phyloP scores from a whole-genome alignment of 768 basidiomycete genomes.

The Lentinula detonsa region DNA sequence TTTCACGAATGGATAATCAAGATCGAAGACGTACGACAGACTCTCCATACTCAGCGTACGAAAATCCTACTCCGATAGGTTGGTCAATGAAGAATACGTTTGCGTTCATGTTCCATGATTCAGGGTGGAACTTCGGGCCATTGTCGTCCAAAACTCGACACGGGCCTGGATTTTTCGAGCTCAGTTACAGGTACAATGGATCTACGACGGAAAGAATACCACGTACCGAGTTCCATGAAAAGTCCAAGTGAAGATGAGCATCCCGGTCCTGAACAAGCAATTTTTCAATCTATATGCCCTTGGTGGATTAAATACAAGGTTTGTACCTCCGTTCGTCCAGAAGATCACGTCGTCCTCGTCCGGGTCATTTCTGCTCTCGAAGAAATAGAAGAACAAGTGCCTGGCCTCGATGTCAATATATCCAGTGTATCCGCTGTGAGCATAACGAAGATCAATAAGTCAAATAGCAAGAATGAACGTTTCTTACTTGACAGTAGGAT shows the following conservation, averaged over 20 bases:
- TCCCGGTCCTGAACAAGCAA: conserved; percentile 3
- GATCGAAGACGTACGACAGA: conserved; percentile 22
- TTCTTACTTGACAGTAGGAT: conserved; percentile 53
- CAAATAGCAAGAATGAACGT: not conserved
- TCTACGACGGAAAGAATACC: conserved; percentile 30
- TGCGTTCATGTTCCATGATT: conserved; percentile 45
- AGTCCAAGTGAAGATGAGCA: conserved; percentile 31
- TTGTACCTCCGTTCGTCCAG: not conserved
- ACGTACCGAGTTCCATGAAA: conserved; percentile 44
- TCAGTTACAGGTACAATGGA: conserved; percentile 19
- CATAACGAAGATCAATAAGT: not conserved
- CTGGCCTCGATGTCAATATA: conserved; percentile 62
- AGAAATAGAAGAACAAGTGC: conserved; percentile 74
- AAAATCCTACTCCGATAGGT: conserved; percentile 34
- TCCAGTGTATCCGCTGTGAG: conserved; percentile 49
- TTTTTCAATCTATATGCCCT: not conserved
- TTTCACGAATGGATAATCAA: not conserved
- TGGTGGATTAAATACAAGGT: not conserved
- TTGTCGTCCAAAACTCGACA: conserved; percentile 42
- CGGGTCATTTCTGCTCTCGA: conserved; percentile 61
- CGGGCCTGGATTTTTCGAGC: conserved; percentile 37
- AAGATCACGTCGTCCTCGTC: conserved; percentile 54
- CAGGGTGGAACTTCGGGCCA: conserved; percentile 32
- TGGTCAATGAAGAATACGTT: conserved; percentile 36
- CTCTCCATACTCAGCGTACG: conserved; percentile 39